Evolutionary conservation across 75 land plant genomes (phyloP).

Genomic region (Cryptomeria japonica): DNA sequence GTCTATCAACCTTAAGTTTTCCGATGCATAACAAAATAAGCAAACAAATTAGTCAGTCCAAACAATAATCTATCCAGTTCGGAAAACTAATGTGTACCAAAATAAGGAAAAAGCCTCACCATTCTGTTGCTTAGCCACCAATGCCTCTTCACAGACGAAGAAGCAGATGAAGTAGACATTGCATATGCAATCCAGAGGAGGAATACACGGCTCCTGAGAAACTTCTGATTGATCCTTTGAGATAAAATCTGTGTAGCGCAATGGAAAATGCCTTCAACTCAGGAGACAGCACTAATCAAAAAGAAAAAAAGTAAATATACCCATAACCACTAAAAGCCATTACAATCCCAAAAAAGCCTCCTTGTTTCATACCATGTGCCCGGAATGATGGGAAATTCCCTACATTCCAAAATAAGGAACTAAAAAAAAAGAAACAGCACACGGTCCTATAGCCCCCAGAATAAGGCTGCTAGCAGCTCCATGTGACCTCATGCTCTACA

Average conservation of each 20-base stretch:
- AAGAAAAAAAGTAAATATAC: background rate
- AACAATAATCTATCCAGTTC: background rate
- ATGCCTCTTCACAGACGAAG: conserved; percentile 30
- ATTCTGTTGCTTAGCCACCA: conserved; percentile 57
- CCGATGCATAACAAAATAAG: background rate
- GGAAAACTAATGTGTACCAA: no score
- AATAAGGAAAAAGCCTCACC: conserved; percentile 18
- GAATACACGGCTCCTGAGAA: background rate
- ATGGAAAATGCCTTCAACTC: background rate
- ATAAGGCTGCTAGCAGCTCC: background rate
- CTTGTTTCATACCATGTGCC: background rate
- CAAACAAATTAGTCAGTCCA: background rate
- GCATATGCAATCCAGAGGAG: background rate
- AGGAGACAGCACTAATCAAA: background rate
- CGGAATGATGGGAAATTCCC: conserved; percentile 1
- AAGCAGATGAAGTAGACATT: background rate
- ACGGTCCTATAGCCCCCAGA: background rate
- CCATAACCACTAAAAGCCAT: background rate
- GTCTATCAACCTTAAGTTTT: background rate
- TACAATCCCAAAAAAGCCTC: background rate
- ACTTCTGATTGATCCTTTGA: background rate
- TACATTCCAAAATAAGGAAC: background rate
- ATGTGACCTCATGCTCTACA: background rate
- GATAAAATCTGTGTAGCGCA: background rate
- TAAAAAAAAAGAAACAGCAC: background rate